A percentile compares a stretch with the other conserved stretches of the same genome.
Conservation (phyloP, 2,329 filamentous ascomycete species). For the Aciculosporium take region DNA sequence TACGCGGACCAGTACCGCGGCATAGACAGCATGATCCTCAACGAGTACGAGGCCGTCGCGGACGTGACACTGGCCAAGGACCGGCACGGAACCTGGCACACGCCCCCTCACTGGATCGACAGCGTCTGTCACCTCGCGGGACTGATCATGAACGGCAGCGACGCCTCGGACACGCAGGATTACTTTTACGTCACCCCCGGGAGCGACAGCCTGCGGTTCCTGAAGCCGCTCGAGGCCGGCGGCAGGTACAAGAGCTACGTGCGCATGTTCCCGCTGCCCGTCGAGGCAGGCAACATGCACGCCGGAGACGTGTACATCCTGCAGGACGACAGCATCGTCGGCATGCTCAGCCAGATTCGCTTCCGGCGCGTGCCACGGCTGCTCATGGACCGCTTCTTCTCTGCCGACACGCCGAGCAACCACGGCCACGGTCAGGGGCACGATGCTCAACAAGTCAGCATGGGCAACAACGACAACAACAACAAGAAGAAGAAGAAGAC, state of each 20-base stretch:
- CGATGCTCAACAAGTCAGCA: too few species aligned
- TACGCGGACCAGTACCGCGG: constrained; percentile 38
- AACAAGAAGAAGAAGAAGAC: too few species aligned
- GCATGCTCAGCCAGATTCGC: constrained; percentile 39
- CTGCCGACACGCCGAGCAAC: constrained; percentile 14
- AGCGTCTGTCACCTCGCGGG: constrained; percentile 42
- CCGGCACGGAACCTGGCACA: constrained; percentile 33
- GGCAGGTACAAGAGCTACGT: constrained; percentile 42
- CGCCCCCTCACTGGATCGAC: constrained; percentile 39
- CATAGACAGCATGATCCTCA: constrained; percentile 42
- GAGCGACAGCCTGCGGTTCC: constrained; percentile 38
- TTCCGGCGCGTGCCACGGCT: constrained; percentile 54
- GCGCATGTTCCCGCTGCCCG: constrained; percentile 38
- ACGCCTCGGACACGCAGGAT: constrained; percentile 37
- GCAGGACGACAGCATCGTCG: constrained; percentile 34
- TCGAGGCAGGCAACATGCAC: constrained; percentile 20
- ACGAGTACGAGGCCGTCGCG: constrained; percentile 12
- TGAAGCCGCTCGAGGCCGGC: constrained; percentile 28
- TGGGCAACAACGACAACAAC: too few species aligned
- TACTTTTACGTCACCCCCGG: constrained; percentile 43
- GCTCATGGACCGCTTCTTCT: constrained; percentile 51
- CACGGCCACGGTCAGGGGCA: too few species aligned
- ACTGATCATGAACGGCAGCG: constrained; percentile 42
- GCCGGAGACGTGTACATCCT: constrained; percentile 42
- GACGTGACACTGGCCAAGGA: constrained; percentile 38